These are phyloP conservation scores for Pseudogymnoascus sp. DNA, from an alignment of 2,329 filamentous ascomycete genomes.

Conservation along the genomic window DNA sequence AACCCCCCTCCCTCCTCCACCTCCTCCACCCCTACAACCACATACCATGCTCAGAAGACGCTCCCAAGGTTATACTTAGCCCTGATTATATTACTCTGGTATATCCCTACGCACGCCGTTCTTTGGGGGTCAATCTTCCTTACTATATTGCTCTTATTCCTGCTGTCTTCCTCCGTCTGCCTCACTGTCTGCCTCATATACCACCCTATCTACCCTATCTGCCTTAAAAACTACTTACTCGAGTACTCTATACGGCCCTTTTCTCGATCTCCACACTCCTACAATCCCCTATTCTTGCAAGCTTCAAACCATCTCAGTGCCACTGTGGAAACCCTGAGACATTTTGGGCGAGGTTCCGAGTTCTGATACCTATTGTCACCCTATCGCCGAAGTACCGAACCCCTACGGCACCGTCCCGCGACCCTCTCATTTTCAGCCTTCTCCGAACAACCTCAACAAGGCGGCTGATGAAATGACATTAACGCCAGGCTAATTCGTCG, in stretches of 20 bases:
- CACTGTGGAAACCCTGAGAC: not conserved
- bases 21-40: not conserved
- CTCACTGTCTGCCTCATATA: not conserved
- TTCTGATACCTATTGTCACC: constrained; percentile 1
- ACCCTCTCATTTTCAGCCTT: constrained; percentile 8
- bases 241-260: not conserved
- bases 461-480: not conserved
- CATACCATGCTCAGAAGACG: not conserved
- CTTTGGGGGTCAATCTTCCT: not conserved
- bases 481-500: not conserved
- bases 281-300: not conserved
- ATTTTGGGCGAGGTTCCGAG: not conserved
- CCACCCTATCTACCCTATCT: not conserved
- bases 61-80: constrained; percentile 1
- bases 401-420: not conserved
- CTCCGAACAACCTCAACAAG: not conserved
- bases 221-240: not conserved
- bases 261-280: not conserved
- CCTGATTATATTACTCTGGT: not conserved
- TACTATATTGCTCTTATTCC: not conserved
- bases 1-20: not conserved
- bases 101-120: not conserved
- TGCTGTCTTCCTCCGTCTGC: not conserved
- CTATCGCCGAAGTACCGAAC: constrained; percentile 7
- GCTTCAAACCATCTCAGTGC: not conserved